These are phyloP conservation scores for Ceratocystis ficicola DNA, from an alignment of 2,329 filamentous ascomycete genomes.

Conservation along the genomic window DNA sequence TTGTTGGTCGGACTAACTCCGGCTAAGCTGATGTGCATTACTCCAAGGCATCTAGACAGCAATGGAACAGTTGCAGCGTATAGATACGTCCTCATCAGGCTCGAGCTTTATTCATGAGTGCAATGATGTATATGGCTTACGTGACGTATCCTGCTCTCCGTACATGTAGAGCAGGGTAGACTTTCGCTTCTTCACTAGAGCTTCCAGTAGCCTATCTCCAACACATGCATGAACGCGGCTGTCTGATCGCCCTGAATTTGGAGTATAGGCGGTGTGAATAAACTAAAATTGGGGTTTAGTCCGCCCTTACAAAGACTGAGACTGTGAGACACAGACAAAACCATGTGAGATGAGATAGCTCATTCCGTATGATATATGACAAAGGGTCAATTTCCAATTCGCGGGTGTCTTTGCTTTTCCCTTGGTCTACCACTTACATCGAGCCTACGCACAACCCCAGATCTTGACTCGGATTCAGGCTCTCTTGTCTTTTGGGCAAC, in stretches of 20 bases:
- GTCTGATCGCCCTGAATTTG: not conserved
- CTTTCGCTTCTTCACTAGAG: not conserved
- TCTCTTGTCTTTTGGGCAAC: not conserved
- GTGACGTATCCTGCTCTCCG: too few species aligned
- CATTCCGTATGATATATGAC: not conserved
- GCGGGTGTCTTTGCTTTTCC: not conserved
- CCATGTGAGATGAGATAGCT: not conserved
- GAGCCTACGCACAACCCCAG: not conserved
- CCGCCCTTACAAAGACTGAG: not conserved
- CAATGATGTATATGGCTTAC: too few species aligned
- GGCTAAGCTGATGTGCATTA: not conserved
- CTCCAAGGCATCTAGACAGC: not conserved
- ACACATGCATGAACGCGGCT: not conserved
- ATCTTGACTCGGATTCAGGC: not conserved
- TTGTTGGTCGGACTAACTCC: not conserved
- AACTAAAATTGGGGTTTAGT: not conserved
- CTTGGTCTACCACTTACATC: not conserved
- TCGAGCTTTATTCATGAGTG: too few species aligned
- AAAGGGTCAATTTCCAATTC: not conserved
- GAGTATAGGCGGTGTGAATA: not conserved
- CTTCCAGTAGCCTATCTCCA: not conserved
- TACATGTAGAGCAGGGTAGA: too few species aligned
- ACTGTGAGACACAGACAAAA: not conserved
- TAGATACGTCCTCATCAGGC: too few species aligned
- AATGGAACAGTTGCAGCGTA: not conserved